Base-by-base conservation (phyloP, 495 filamentous ascomycete species). In the Tuber indicum region DNA sequence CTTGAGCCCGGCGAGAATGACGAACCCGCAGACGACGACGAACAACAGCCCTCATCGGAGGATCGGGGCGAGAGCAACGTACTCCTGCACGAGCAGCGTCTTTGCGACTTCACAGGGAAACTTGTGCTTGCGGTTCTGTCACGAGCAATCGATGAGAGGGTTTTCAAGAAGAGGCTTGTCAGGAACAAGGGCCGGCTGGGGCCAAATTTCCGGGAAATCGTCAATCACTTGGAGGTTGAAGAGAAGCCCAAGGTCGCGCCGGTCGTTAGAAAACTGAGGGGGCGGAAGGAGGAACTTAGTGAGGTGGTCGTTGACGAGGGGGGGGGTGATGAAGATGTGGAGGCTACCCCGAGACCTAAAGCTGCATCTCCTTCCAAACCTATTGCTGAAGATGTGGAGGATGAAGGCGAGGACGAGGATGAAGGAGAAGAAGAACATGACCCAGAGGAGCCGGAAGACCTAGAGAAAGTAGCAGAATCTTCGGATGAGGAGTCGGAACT, bases 31-130 rank as follows among this genome's bases (percentile, higher is more conserved):
- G 87, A 87, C 71, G 88, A 82, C 41, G 89, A 92, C 0, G 89
- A 89, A 45, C 89, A 89, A 21, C 89, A 89, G 21, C 88, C 88
- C n/a, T 86, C 88, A 9, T 88, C 89, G 2, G 88, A 88, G 32
- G 87, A 88, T 10, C 85, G 85, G 16, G 86, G 86, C 26, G 87
- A 88, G 47, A 84, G 84, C 39, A 74, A 46, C 2, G 79, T 88
- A 39, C 88, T 90, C 73, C 86, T 97, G 75, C 89, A 92, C 3
- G 95, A 98, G 83, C 89, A 94, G 81, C 88, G 90, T 26, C 87
- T 98, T 0, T 98, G 95, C 85, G 92, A 93, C 79, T 86, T 97
- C 4, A 89, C 94, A 8, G 91, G 91, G 58, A 94, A 94, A 79
- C 87, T 96, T 47, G 92, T 97, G 14, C 86, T 96, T 39, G 91